Conservation (phyloP, 2,329 filamentous ascomycete species). For the Monascus ruber region DNA sequence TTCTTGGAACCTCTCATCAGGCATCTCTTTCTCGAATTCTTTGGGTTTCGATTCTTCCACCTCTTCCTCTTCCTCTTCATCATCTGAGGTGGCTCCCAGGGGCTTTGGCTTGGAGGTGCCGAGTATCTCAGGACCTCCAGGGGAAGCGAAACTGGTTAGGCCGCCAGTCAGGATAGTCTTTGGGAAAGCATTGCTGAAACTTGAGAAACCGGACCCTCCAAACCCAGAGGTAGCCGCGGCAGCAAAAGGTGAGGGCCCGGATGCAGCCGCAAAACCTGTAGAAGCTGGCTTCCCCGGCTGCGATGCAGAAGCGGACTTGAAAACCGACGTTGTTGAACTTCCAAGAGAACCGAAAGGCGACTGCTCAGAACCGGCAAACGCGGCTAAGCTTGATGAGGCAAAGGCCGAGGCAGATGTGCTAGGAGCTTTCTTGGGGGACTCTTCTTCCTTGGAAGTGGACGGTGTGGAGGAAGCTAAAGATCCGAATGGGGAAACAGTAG, state of each 20-base stretch:
- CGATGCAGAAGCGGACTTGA: conserved; percentile 18
- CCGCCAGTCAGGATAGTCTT: conserved; percentile 33
- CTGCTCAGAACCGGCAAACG: conserved; percentile 48
- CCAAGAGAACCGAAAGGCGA: conserved; percentile 55
- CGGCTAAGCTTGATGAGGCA: conserved; percentile 56
- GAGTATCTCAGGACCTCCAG: conserved; percentile 37
- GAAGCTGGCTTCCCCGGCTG: conserved; percentile 9
- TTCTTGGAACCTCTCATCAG: conserved; percentile 37
- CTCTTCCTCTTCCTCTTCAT: conserved; percentile 40
- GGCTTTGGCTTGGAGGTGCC: conserved; percentile 40
- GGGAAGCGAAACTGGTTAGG: conserved; percentile 60
- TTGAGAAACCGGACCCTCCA: conserved; percentile 25
- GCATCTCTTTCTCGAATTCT: conserved; percentile 39
- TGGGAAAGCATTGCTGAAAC: conserved; percentile 39
- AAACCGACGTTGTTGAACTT: conserved; percentile 33
- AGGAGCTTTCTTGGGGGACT: conserved; percentile 14
- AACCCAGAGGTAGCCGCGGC: conserved; percentile 25
- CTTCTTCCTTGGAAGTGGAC: conserved; percentile 9
- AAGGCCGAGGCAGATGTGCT: conserved; percentile 52
- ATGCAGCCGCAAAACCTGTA: conserved; percentile 20
- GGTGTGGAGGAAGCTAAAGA: conserved; percentile 20
- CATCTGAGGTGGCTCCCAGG: conserved; percentile 61
- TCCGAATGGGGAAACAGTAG: conserved; percentile 33
- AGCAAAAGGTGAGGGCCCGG: conserved; percentile 18
- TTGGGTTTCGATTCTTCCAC: conserved; percentile 34